Conservation (phyloP, 208 protist genomes). For the Leptomonas seymouri region DNA sequence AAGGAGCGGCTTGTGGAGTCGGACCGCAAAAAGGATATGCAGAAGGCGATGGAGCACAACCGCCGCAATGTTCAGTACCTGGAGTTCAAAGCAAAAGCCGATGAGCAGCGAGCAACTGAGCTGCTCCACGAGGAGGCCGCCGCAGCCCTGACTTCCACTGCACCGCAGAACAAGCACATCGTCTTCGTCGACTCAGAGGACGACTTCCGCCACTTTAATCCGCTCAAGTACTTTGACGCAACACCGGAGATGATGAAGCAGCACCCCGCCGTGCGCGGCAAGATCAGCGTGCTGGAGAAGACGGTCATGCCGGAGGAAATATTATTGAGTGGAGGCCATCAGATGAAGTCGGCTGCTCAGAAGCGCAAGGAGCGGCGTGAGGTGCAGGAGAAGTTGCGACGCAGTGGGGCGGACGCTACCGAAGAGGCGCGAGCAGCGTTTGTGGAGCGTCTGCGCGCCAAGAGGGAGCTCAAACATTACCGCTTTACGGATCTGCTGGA, state of each 20-base stretch:
- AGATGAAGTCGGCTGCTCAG: conserved; percentile 72
- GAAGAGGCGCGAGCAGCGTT: conserved; percentile 39
- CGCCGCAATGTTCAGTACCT: conserved; percentile 85
- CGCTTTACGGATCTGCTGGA: conserved; percentile 60
- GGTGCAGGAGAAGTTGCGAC: conserved; percentile 64
- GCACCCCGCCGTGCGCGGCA: conserved; percentile 83
- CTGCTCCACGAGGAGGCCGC: conserved; percentile 79
- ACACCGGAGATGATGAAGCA: conserved; percentile 86
- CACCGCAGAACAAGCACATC: conserved; percentile 84
- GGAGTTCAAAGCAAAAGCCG: conserved; percentile 75
- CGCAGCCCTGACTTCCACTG: conserved; percentile 56
- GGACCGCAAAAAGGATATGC: conserved; percentile 61
- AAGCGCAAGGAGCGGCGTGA: conserved; percentile 70
- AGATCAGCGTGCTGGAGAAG: conserved; percentile 68
- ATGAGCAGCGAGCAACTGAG: conserved; percentile 66
- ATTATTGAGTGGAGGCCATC: conserved; percentile 62
- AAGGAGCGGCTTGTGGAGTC: conserved; percentile 29
- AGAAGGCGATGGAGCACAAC: conserved; percentile 71
- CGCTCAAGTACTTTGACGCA: conserved; percentile 78
- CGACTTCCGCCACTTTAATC: conserved; percentile 76
- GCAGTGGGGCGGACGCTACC: conserved; percentile 32
- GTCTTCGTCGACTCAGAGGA: conserved; percentile 87
- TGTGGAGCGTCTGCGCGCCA: conserved; percentile 49
- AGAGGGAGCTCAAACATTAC: conserved; percentile 69
- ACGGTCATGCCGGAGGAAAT: conserved; percentile 87